Evolutionary conservation across 176 grass and related monocot genomes (phyloP).

Genomic region (Eleusine coracana): DNA sequence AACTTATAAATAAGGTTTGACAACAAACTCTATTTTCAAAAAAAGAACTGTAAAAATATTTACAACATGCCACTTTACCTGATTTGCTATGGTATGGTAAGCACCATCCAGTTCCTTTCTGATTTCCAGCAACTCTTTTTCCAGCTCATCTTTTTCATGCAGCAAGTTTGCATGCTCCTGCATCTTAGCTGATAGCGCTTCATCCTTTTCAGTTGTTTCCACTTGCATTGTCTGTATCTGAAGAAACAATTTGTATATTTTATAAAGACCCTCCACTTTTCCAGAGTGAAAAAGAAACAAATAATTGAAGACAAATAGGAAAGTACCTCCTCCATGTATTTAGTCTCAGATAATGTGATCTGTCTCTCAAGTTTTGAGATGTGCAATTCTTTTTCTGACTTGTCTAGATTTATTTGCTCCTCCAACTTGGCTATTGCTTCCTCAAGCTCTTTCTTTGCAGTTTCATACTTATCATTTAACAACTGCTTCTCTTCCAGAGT

Average conservation of each 20-base stretch:
- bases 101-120: slow-evolving; percentile 74
- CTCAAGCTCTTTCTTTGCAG: slow-evolving; percentile 67
- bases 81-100: slow-evolving; percentile 76
- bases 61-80: slow-evolving; percentile 46
- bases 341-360: slow-evolving; percentile 75
- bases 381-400: slow-evolving; percentile 71
- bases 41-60: background rate
- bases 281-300: slow-evolving; percentile 4
- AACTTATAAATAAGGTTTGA: slow-evolving; percentile 25
- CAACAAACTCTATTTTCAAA: background rate
- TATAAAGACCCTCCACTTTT: slow-evolving; percentile 35
- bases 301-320: slow-evolving; percentile 27
- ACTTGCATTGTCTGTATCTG: slow-evolving; percentile 84
- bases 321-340: slow-evolving; percentile 84
- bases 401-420: slow-evolving; percentile 73
- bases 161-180: slow-evolving; percentile 63
- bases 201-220: slow-evolving; percentile 75
- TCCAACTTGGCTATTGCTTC: slow-evolving; percentile 63
- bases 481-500: slow-evolving; percentile 64
- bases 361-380: slow-evolving; percentile 89
- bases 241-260: slow-evolving; percentile 27
- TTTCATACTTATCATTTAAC: slow-evolving; percentile 65
- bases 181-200: slow-evolving; percentile 55
- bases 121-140: slow-evolving; percentile 64
- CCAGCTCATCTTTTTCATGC: slow-evolving; percentile 64